Conservation (phyloP, 495 filamentous ascomycete genomes). For the Penicillium atrosanguineum region DNA sequence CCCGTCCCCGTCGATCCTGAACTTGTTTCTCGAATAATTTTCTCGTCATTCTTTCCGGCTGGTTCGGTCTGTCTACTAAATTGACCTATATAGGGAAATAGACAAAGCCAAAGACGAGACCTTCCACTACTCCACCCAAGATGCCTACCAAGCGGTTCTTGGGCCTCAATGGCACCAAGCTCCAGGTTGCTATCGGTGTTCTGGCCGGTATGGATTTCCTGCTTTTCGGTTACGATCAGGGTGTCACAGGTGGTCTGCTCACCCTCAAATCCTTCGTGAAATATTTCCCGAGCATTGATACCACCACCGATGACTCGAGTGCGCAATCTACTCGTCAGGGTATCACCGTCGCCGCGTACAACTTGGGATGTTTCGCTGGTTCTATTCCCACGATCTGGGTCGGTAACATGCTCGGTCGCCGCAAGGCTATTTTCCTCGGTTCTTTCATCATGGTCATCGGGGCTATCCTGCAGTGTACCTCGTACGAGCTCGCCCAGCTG, state of each 20-base stretch:
- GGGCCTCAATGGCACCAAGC: constrained; percentile 62
- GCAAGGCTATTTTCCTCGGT: constrained; percentile 55
- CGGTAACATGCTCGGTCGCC: constrained; percentile 57
- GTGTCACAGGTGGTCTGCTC: constrained; percentile 60
- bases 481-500: constrained; percentile 61
- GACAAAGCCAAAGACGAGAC: not conserved
- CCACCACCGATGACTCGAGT: constrained; percentile 31
- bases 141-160: constrained; percentile 47
- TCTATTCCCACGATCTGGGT: constrained; percentile 57
- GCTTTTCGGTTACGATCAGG: constrained; percentile 57
- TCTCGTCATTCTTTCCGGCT: constrained; percentile 2
- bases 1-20: constrained; percentile 9
- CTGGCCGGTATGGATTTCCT: constrained; percentile 72
- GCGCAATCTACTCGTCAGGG: constrained; percentile 57
- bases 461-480: constrained; percentile 60
- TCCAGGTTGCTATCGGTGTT: constrained; percentile 66
- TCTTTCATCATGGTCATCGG: constrained; percentile 57
- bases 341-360: constrained; percentile 63
- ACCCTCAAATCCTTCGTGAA: constrained; percentile 53
- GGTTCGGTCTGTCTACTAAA: not conserved
- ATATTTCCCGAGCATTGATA: constrained; percentile 57
- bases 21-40: constrained; percentile 3
- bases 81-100: not conserved
- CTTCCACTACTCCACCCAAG: constrained; percentile 1
- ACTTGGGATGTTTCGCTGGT: constrained; percentile 63